Conservation (phyloP, 1,284 basidiomycete genomes). For the Sphaerobolus stellatus region DNA sequence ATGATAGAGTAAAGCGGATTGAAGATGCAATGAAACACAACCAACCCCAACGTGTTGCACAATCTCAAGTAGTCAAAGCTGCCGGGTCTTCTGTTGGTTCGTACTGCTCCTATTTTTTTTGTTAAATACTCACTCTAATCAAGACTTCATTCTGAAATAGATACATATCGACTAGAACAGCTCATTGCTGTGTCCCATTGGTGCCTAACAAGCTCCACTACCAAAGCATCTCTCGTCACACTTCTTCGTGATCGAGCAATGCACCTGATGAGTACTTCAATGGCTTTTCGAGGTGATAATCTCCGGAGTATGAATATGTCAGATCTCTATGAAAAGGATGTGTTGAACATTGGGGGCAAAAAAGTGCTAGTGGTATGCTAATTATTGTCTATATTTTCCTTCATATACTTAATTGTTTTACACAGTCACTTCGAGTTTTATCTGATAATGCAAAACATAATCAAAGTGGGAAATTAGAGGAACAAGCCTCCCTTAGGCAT, state of each 20-base stretch:
- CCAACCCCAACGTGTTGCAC: constrained; percentile 12
- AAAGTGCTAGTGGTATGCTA: constrained; percentile 4
- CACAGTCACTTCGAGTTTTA: not conserved
- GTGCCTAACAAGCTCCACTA: not conserved
- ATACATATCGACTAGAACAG: constrained; percentile 20
- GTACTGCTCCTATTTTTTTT: not conserved
- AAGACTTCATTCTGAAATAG: constrained; percentile 9
- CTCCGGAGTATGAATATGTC: constrained; percentile 20
- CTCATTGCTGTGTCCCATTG: constrained; percentile 10
- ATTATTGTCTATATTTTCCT: too few relatives aligned
- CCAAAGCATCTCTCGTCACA: not conserved
- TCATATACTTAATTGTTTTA: constrained; percentile 20
- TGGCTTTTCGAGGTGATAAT: constrained; percentile 27
- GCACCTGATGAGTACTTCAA: constrained; percentile 13
- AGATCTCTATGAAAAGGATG: constrained; percentile 18
- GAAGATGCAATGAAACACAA: constrained; percentile 18
- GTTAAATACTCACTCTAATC: not conserved
- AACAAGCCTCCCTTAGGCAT: constrained; percentile 2
- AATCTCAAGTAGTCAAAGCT: constrained; percentile 20
- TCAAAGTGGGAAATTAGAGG: constrained; percentile 3
- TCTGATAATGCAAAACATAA: not conserved
- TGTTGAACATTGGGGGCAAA: constrained; percentile 20
- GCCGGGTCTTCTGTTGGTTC: constrained; percentile 21
- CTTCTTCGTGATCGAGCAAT: constrained; percentile 25
- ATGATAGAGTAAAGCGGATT: constrained; percentile 11